These are phyloP conservation scores for Lodderomyces orthopsilosis DNA, from an alignment of 1,139 yeast species.

Conservation along the genomic window DNA sequence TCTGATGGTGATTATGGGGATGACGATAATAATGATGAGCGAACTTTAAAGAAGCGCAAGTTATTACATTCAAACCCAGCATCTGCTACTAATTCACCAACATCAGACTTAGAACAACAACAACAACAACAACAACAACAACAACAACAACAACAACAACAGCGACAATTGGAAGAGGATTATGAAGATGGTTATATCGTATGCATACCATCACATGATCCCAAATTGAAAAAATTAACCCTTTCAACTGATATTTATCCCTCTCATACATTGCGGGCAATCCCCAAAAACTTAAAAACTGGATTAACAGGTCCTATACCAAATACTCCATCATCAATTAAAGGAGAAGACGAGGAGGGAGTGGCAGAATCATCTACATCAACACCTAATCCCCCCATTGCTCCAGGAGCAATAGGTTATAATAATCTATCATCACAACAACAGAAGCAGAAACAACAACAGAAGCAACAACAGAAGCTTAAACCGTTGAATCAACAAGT, in stretches of 20 bases:
- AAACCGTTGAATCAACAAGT: neutral
- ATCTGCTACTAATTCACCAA: neutral
- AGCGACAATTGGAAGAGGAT: neutral
- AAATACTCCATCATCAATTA: neutral
- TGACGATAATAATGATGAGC: neutral
- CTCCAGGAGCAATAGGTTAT: neutral
- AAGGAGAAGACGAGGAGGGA: neutral
- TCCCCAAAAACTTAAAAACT: neutral
- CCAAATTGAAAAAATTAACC: slow-evolving; percentile 18
- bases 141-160: neutral
- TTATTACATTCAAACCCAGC: neutral
- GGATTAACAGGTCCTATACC: neutral
- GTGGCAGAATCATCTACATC: neutral
- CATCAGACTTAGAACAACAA: neutral
- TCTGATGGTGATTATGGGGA: slow-evolving; percentile 4
- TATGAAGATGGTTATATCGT: slow-evolving; percentile 1
- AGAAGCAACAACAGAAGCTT: neutral
- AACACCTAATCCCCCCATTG: neutral
- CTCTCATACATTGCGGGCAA: slow-evolving; percentile 6
- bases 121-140: neutral
- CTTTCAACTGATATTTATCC: slow-evolving; percentile 19
- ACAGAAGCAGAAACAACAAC: slow-evolving; percentile 9
- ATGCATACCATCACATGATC: slow-evolving; percentile 19
- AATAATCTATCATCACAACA: neutral
- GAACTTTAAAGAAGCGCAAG: neutral